Conservation (phyloP, 805 yeast species). For the Starmerella tilneyi region DNA sequence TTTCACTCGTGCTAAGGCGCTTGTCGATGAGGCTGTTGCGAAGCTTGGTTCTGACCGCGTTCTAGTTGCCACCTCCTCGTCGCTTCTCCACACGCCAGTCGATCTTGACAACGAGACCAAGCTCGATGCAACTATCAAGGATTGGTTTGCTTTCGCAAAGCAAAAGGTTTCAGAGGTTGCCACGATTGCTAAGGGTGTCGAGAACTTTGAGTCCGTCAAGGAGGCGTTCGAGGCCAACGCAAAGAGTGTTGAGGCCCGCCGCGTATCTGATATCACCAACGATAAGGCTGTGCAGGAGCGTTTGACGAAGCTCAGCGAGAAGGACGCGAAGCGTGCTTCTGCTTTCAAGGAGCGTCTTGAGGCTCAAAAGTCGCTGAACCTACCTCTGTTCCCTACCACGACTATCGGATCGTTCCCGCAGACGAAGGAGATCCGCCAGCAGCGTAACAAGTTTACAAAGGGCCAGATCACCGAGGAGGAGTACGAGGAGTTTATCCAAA, state of each 20-base stretch:
- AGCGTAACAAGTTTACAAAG: constrained; percentile 96
- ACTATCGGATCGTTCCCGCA: constrained; percentile 99
- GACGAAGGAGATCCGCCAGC: constrained; percentile 96
- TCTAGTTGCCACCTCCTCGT: constrained; percentile 88
- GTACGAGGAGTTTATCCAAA: constrained; percentile 91
- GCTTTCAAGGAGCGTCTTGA: constrained; percentile 80
- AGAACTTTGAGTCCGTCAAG: constrained; percentile 57
- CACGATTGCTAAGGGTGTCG: constrained; percentile 72
- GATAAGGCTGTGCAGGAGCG: constrained; percentile 83
- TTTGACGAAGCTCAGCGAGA: constrained; percentile 57
- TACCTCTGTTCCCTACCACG: constrained; percentile 99
- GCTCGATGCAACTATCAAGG: constrained; percentile 81
- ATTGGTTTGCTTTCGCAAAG: constrained; percentile 97
- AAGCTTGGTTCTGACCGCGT: constrained; percentile 67
- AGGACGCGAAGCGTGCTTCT: constrained; percentile 68
- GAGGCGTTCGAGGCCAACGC: constrained; percentile 77
- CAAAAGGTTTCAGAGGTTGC: constrained; percentile 93
- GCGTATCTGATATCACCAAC: constrained; percentile 79
- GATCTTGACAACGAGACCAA: constrained; percentile 87
- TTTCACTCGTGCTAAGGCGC: constrained; percentile 72
- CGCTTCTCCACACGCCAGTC: constrained; percentile 96
- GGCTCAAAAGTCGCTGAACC: constrained; percentile 80
- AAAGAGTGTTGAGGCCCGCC: constrained; percentile 73
- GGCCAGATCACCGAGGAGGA: constrained; percentile 92
- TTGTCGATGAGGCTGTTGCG: constrained; percentile 71